These are phyloP conservation scores for Trametes elegans DNA, from an alignment of 768 basidiomycete species.

Conservation along the genomic window DNA sequence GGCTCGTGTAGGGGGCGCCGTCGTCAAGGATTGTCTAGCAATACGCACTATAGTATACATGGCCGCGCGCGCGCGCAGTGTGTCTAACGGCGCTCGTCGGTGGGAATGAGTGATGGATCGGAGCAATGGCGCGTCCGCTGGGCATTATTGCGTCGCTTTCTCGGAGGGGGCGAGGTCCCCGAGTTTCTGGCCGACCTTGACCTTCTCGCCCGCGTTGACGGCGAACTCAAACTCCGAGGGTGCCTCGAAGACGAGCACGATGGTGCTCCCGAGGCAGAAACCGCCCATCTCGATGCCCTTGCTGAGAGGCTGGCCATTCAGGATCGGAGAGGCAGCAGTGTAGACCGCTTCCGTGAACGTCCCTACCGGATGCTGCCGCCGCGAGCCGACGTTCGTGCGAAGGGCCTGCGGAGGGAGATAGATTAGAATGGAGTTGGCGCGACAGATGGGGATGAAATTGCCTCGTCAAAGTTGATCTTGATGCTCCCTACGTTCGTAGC, in stretches of 20 bases:
- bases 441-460: constrained; percentile 23
- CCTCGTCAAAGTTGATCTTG: constrained; percentile 92
- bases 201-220: constrained; percentile 75
- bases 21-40: background rate
- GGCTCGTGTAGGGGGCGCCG: constrained; percentile 33
- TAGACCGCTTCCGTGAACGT: constrained; percentile 94
- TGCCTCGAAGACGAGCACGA: constrained; percentile 96
- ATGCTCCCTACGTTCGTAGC: constrained; percentile 98
- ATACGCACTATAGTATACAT: background rate
- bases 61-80: background rate
- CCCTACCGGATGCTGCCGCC: constrained; percentile 68
- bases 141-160: background rate
- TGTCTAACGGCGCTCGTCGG: background rate
- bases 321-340: constrained; percentile 73
- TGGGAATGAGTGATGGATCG: background rate
- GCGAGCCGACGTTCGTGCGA: constrained; percentile 83
- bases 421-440: background rate
- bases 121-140: background rate
- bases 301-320: constrained; percentile 84
- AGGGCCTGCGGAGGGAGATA: constrained; percentile 58
- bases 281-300: constrained; percentile 97
- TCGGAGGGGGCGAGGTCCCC: constrained; percentile 49
- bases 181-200: constrained; percentile 82
- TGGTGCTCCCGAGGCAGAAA: constrained; percentile 92
- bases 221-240: constrained; percentile 79